phyloP scores from a whole-genome alignment of 352 stramenopile species.

The Blastocystis sp. region DNA sequence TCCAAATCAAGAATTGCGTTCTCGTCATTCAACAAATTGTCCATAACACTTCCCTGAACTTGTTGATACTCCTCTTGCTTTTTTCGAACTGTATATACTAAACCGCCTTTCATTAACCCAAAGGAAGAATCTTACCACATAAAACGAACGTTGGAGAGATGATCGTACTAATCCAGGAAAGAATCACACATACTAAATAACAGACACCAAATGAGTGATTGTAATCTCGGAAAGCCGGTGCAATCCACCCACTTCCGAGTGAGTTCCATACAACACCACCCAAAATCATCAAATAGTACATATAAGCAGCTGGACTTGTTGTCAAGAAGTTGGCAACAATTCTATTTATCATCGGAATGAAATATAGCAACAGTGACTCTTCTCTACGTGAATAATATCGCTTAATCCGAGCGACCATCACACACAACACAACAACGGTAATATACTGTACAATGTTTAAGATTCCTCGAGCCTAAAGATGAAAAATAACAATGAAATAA shows the following conservation, averaged over 20 bases:
- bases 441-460: constrained; percentile 40
- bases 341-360: neutral
- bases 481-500: neutral
- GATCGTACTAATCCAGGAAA: constrained; percentile 44
- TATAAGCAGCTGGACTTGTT: constrained; percentile 4
- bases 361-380: neutral
- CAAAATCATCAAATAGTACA: constrained; percentile 23
- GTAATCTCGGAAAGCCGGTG: constrained; percentile 1
- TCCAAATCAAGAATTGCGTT: neutral
- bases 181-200: constrained; percentile 50
- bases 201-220: constrained; percentile 29
- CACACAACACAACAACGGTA: constrained; percentile 25
- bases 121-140: neutral
- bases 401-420: constrained; percentile 5
- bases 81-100: neutral
- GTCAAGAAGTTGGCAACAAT: constrained; percentile 17
- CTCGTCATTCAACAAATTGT: neutral
- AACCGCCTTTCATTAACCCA: neutral
- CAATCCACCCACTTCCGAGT: constrained; percentile 33
- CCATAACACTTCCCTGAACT: neutral
- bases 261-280: constrained; percentile 47
- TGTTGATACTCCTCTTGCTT: neutral
- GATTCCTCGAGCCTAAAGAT: constrained; percentile 28
- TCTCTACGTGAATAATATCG: constrained; percentile 27
- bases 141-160: constrained; percentile 48